Evolutionary conservation across 2,329 filamentous ascomycete species (phyloP).

Genomic region (Monosporascus sp.): DNA sequence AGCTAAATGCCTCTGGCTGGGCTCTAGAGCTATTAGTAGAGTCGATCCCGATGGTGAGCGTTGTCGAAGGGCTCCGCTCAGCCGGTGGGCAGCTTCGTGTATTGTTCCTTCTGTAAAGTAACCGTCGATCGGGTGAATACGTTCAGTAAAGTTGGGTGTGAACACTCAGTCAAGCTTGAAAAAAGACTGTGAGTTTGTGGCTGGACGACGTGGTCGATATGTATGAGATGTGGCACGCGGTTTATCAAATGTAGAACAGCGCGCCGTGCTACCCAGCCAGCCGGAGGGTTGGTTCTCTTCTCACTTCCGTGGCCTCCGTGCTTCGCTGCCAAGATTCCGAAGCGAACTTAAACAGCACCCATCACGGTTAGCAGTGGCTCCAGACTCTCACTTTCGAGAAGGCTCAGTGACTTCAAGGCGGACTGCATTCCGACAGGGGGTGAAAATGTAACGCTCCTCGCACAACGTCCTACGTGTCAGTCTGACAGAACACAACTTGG

Average conservation of each 20-base stretch:
- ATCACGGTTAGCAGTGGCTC: background rate
- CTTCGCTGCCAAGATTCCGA: background rate
- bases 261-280: background rate
- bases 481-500: conserved; percentile 19
- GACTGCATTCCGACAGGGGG: conserved; percentile 14
- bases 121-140: no score
- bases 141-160: no score
- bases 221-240: background rate
- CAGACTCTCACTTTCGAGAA: background rate
- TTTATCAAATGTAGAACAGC: background rate
- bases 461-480: conserved; percentile 28
- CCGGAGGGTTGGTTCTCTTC: background rate
- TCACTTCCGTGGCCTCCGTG: background rate
- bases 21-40: background rate
- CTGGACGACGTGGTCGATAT: background rate
- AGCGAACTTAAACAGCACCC: background rate
- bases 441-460: conserved; percentile 14
- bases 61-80: no score
- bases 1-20: background rate
- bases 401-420: conserved; percentile 14
- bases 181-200: background rate
- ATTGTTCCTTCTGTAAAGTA: no score
- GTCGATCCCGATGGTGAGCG: background rate
- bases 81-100: no score
- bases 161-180: background rate